Evolutionary conservation across 129 eudicot species (phyloP).

Genomic region (Deinandra increscens): DNA sequence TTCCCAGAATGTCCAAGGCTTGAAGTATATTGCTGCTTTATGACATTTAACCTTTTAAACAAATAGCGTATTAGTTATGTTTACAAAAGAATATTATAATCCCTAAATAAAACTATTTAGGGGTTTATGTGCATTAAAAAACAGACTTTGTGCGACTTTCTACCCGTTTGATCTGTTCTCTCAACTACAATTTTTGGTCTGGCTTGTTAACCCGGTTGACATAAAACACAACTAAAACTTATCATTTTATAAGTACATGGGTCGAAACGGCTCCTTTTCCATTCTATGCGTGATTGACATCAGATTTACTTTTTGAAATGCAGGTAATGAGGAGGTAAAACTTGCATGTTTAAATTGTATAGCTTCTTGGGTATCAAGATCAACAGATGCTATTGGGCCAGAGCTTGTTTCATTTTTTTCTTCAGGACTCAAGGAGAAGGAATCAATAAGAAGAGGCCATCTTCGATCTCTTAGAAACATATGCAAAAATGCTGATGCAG

Average conservation of each 20-base stretch:
- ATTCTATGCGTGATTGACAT: slow-evolving; percentile 2
- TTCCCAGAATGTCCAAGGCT: not conserved
- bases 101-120: not conserved
- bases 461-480: slow-evolving; percentile 70
- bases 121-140: not conserved
- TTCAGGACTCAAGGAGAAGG: slow-evolving; percentile 96
- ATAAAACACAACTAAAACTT: not conserved
- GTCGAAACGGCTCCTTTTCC: slow-evolving; percentile 3
- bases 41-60: not conserved
- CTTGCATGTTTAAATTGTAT: slow-evolving; percentile 73
- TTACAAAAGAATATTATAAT: not conserved
- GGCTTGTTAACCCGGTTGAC: not conserved
- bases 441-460: slow-evolving; percentile 76
- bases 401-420: slow-evolving; percentile 60
- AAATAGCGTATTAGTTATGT: not conserved
- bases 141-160: not conserved
- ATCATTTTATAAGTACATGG: not conserved
- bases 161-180: not conserved
- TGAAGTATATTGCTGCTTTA: not conserved
- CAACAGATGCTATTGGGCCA: slow-evolving; percentile 57
- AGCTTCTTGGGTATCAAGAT: slow-evolving; percentile 77
- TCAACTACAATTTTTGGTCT: not conserved
- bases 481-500: slow-evolving; percentile 73
- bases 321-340: slow-evolving; percentile 98
- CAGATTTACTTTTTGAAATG: slow-evolving; percentile 20